Conservation (phyloP, 2,329 filamentous ascomycete genomes). For the Plectosphaerella cucumerina region DNA sequence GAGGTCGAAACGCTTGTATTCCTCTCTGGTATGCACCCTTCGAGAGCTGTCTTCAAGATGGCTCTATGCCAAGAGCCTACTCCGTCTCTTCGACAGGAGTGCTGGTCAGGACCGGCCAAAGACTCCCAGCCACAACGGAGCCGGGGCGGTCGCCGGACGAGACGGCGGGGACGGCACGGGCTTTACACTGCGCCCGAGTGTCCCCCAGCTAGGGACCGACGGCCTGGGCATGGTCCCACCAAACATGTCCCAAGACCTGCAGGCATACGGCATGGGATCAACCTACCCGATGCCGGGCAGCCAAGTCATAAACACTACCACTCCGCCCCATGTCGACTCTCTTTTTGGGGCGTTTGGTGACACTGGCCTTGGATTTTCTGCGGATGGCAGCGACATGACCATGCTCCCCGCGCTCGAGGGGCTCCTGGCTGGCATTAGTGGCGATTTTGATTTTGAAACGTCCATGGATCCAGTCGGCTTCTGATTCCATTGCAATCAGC, state of each 20-base stretch:
- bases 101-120: too few species aligned
- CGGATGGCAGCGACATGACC: conserved; percentile 10
- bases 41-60: conserved; percentile 22
- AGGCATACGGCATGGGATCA: too few species aligned
- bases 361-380: too few species aligned
- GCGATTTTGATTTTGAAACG: conserved; percentile 5
- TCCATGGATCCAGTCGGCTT: neutral
- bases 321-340: neutral
- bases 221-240: neutral
- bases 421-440: conserved; percentile 21
- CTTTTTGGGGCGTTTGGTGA: neutral
- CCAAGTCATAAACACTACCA: too few species aligned
- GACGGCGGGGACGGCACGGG: conserved; percentile 7
- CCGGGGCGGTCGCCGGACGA: too few species aligned
- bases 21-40: conserved; percentile 22
- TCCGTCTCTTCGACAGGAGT: conserved; percentile 21
- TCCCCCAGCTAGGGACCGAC: neutral
- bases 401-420: conserved; percentile 23
- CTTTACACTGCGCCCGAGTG: conserved; percentile 16
- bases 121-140: too few species aligned
- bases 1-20: conserved; percentile 22
- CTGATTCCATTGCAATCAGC: too few species aligned
- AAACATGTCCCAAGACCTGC: too few species aligned
- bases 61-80: conserved; percentile 25
- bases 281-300: too few species aligned